Conservation (phyloP, 1,284 basidiomycete genomes). For the Heterobasidion occidentale region DNA sequence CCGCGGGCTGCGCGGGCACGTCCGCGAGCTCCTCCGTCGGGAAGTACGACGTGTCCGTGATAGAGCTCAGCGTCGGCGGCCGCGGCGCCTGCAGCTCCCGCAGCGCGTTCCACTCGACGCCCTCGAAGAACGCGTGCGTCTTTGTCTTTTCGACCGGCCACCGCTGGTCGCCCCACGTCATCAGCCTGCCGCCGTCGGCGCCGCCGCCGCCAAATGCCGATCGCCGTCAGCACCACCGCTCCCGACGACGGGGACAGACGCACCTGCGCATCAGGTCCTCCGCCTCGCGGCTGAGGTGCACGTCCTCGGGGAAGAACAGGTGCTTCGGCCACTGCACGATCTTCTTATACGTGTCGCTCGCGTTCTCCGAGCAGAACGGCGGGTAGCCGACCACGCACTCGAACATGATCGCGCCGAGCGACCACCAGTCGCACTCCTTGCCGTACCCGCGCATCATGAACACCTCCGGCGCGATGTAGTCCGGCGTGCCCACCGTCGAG, state of each 20-base stretch:
- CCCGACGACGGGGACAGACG: conserved; percentile 12
- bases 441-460: conserved; percentile 97
- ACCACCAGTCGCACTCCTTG: conserved; percentile 99
- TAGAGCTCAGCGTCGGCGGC: conserved; percentile 85
- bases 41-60: conserved; percentile 96
- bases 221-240: no score
- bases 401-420: conserved; percentile 95
- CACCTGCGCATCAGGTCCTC: conserved; percentile 86
- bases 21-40: conserved; percentile 93
- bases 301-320: conserved; percentile 92
- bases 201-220: not conserved
- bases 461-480: conserved; percentile 99
- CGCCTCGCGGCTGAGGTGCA: conserved; percentile 88
- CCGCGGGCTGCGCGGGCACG: conserved; percentile 66
- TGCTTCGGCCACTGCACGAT: conserved; percentile 94
- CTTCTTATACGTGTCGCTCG: conserved; percentile 97
- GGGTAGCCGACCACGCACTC: conserved; percentile 97
- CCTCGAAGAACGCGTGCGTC: conserved; percentile 92
- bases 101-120: conserved; percentile 90
- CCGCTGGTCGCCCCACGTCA: conserved; percentile 79
- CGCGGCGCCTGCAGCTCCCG: conserved; percentile 94
- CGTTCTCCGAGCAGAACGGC: conserved; percentile 96
- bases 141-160: conserved; percentile 86
- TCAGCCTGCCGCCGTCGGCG: conserved; percentile 47
- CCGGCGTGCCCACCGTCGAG: conserved; percentile 97